Percentiles rank a stretch among this genome's conserved stretches.
These are phyloP conservation scores for Mucor racemosus DNA, from an alignment of 371 early-diverging fungal species.

Conservation along the genomic window DNA sequence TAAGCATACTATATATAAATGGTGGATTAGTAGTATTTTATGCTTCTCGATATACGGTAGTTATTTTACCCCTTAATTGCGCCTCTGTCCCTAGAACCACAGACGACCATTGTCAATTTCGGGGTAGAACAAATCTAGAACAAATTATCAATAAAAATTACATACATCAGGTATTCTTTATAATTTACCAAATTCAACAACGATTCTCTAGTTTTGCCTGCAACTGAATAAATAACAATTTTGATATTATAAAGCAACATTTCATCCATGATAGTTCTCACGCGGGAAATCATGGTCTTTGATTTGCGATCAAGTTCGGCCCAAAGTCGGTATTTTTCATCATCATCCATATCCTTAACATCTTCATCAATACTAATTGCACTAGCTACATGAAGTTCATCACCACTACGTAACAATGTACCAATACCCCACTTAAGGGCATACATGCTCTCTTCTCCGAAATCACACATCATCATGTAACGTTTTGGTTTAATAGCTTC, in stretches of 20 bases:
- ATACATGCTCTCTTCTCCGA: conserved; percentile 51
- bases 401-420: conserved; percentile 43
- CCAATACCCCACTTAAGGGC: conserved; percentile 43
- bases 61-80: conserved; percentile 58
- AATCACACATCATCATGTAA: conserved; percentile 52
- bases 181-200: conserved; percentile 54
- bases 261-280: conserved; percentile 36
- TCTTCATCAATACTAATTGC: conserved; percentile 55
- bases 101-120: conserved; percentile 59
- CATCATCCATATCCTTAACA: conserved; percentile 39
- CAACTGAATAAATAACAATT: conserved; percentile 55
- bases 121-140: conserved; percentile 50
- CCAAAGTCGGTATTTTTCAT: conserved; percentile 46
- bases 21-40: not conserved
- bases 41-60: not conserved
- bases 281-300: conserved; percentile 52
- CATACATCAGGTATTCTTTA: not conserved
- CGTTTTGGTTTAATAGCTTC: conserved; percentile 24
- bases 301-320: conserved; percentile 50
- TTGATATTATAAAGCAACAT: conserved; percentile 59
- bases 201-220: conserved; percentile 58
- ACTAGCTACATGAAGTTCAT: conserved; percentile 59
- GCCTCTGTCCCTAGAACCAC: conserved; percentile 60
- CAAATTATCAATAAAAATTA: not conserved
- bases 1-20: conserved; percentile 37